Percentiles rank a stretch among this genome's conserved stretches.
Conservation (phyloP, 164 flowering plant species). For the Aristolochia contorta region DNA sequence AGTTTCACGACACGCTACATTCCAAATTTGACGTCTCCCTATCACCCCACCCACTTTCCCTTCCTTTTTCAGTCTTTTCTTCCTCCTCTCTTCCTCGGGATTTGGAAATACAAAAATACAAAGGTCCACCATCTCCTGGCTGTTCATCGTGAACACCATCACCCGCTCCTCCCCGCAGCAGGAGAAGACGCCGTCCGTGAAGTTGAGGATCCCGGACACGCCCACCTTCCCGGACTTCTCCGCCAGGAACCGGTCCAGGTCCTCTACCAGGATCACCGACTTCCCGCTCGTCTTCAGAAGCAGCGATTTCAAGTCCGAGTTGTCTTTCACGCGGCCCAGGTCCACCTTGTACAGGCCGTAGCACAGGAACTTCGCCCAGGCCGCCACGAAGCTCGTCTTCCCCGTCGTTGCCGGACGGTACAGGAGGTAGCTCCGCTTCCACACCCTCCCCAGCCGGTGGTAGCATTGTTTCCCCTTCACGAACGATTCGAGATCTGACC, state of each 20-base stretch:
- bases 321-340: conserved; percentile 35
- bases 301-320: conserved; percentile 50
- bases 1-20: no score
- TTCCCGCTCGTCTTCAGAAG: conserved; percentile 40
- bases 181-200: conserved; percentile 80
- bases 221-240: conserved; percentile 33
- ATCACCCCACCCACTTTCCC: no score
- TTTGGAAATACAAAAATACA: no score
- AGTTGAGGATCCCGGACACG: conserved; percentile 45
- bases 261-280: conserved; percentile 63
- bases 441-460: conserved; percentile 68
- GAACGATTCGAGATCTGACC: conserved; percentile 61
- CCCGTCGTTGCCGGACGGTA: conserved; percentile 78
- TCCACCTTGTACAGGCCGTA: conserved; percentile 73
- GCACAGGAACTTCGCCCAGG: conserved; percentile 56
- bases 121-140: no score
- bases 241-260: conserved; percentile 46
- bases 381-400: conserved; percentile 70
- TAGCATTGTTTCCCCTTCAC: conserved; percentile 64
- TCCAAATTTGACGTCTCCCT: no score
- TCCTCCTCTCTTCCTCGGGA: no score
- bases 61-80: no score
- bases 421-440: conserved; percentile 74
- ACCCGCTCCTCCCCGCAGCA: conserved; percentile 74
- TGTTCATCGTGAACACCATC: conserved; percentile 69